Base-by-base conservation (phyloP, 352 stramenopile species). In the Stramenopiles sp. region DNA sequence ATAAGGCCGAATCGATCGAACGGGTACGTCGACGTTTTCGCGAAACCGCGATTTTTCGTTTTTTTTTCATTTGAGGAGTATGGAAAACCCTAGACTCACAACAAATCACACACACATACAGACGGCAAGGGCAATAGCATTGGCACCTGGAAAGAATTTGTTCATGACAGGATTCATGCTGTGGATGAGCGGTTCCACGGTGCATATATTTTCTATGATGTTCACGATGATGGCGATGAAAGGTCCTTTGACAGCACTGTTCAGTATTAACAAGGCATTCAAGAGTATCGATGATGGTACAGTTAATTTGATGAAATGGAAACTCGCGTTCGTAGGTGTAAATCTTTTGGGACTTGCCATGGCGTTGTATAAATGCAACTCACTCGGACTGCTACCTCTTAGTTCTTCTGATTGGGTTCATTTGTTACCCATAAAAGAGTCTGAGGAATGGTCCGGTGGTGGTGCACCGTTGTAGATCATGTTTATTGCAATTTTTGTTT, bases 201-300 rank as follows among this genome's bases (percentile, higher is more conserved):
- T 97, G 84, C 95, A 96, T 86, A 97, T 97, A 82, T 96, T 97
- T 85, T 95, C 89, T 82, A 96, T 96, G 86, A 96, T 96, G 92
- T 92, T 96, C 85, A 95, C 90, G 1, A 91, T 86, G 81, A 95
- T 95, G 91, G 93, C 94, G 83, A 85, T 96, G 80, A 92, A 94
- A 87, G 95, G 94, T 85, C 94, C 91, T 7, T 82, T 93, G 85
- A 95, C 95, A 87, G 92, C 90, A 32, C 86, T 96, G 81, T 90
- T 95, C 80, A 90, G 90, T 81, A 87, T 82, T 27, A 85, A 81
- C 71, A 44, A 78, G 32, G 30, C 32, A 1, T 81, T 31, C 80
- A 76, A 86, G 55, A 27, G 22, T 27, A 22, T 27, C 55, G 22
- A 89, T 82, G 90, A 93, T 80, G 90, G 89, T 30, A 80, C 88